Base-by-base conservation (phyloP, 371 early-diverging fungal species). In the Lichtheimia corymbifera region DNA sequence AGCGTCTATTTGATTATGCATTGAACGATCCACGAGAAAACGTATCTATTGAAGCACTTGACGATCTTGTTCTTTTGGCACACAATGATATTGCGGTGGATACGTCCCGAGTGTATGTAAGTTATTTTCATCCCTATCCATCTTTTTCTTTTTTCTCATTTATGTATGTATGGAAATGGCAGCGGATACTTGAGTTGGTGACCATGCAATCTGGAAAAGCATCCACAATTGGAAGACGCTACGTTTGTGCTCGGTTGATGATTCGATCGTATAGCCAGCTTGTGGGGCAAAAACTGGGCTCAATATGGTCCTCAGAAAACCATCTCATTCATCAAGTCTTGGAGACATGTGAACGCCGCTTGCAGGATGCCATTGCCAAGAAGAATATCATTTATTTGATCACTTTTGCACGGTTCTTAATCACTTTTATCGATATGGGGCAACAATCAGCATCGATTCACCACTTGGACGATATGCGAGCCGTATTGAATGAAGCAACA, bases 1-100 rank as follows among this genome's bases (percentile, higher is more conserved):
- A 57, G 7, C 60, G 52, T 40, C 27, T 85, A 20, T 40, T 76
- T 5, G 45, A 67, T 14, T 80, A 74, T 58, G 68, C 70, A 2
- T 51, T 66, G 2, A 62, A 67, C 17, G 80, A 77, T 44, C 56
- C 53, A n/a, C 51, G 80, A 52, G 66, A 71, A 24, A 63, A 55
- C 22, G 64, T 80, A 3, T 55, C 61, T 13, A 66, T 60, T 18
- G 68, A 61, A 47, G 67, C 70, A 9, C 50, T 76, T 11, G 53
- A 71, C 24, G 75, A 80, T 43, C 61, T 80, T 51, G 61, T 66
- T 13, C 43, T 72, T 14, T 62, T 79, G 3, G 66, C 64, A 14
- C 59, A 63, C 43, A 66, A 64, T 25, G 74, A 72, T n/a, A 66
- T 67, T 13, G 73, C 66, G 47, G 60, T 76, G 27, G 70, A 72